phyloP scores from a whole-genome alignment of 805 yeast genomes.

The Ogataea nitratoaversa region DNA sequence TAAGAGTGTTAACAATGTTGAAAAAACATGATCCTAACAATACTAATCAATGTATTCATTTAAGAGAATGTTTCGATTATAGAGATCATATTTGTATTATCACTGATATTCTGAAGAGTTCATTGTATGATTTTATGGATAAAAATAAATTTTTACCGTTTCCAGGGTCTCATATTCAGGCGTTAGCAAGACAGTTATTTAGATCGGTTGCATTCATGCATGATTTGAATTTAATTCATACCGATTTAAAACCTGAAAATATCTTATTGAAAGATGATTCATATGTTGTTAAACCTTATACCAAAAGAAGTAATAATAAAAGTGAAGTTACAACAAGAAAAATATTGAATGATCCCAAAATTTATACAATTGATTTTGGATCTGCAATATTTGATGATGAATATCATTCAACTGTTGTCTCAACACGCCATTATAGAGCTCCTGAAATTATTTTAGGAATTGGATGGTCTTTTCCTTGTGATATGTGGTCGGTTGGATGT shows the following conservation, averaged over 20 bases:
- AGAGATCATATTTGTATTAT: constrained; percentile 92
- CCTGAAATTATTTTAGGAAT: constrained; percentile 91
- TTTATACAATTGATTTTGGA: constrained; percentile 95
- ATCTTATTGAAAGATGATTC: constrained; percentile 62
- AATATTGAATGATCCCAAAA: constrained; percentile 70
- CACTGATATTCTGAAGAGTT: constrained; percentile 79
- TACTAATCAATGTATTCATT: constrained; percentile 73
- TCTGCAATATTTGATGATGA: constrained; percentile 92
- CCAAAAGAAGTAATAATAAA: constrained; percentile 19
- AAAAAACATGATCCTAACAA: constrained; percentile 67
- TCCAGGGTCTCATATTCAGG: constrained; percentile 90
- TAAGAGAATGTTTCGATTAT: constrained; percentile 87
- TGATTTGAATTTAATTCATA: constrained; percentile 85
- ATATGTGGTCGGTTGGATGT: constrained; percentile 95
- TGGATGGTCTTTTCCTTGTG: constrained; percentile 98
- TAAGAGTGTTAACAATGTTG: constrained; percentile 73
- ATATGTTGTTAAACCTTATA: constrained; percentile 34
- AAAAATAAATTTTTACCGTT: constrained; percentile 81
- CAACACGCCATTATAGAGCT: constrained; percentile 95
- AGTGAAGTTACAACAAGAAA: constrained; percentile 25
- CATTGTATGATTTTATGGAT: constrained; percentile 87
- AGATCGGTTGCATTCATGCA: constrained; percentile 86
- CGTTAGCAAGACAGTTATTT: constrained; percentile 79
- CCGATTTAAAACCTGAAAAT: constrained; percentile 96
- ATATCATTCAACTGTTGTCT: constrained; percentile 85